These are phyloP conservation scores for Scutellaria baicalensis DNA, from an alignment of 257 asterid genomes.

Conservation along the genomic window DNA sequence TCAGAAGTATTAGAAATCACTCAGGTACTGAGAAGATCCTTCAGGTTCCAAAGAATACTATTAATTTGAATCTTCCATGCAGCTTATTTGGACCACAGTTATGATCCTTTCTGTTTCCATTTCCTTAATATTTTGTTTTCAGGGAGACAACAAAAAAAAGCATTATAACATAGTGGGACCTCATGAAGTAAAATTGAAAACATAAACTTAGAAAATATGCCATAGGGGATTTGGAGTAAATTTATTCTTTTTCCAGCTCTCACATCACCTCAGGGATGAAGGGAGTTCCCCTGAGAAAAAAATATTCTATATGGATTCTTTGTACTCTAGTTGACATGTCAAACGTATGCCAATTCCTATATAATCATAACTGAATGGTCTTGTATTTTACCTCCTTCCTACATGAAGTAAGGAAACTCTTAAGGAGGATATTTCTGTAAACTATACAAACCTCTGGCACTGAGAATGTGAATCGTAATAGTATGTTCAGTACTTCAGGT, in stretches of 20 bases:
- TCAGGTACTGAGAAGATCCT: background rate
- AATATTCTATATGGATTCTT: background rate
- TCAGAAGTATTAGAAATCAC: background rate
- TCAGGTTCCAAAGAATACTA: background rate
- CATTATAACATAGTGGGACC: background rate
- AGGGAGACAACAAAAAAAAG: background rate
- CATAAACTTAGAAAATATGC: background rate
- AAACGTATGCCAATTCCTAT: background rate
- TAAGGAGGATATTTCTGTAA: background rate
- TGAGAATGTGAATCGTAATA: background rate
- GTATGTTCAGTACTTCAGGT: background rate
- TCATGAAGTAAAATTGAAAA: conserved; percentile 2
- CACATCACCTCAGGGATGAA: background rate
- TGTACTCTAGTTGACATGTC: background rate
- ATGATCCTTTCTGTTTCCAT: background rate
- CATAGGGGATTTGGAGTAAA: background rate
- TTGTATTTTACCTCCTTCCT: background rate
- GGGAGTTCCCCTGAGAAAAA: background rate
- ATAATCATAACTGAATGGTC: background rate
- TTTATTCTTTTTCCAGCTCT: background rate
- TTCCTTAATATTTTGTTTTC: background rate
- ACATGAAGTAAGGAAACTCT: conserved; percentile 5
- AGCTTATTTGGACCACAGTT: background rate
- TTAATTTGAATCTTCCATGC: background rate
- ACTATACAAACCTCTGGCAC: background rate